Evolutionary conservation across 1,284 basidiomycete genomes (phyloP), one percentile per base, ranked within the genome.

Genomic region (Ustilago vetiveriae): DNA sequence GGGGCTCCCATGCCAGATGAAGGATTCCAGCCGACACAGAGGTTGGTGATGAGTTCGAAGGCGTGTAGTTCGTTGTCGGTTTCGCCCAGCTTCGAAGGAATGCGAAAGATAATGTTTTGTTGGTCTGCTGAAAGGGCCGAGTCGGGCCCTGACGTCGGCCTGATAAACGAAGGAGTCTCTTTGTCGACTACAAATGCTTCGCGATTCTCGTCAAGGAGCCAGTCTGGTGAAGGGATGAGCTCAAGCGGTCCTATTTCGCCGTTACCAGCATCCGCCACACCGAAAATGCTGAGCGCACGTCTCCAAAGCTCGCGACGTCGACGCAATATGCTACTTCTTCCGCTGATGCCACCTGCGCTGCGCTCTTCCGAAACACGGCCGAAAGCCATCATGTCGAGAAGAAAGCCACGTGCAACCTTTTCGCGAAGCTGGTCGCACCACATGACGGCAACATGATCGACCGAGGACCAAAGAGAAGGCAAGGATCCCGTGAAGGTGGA

Each of bases 351-450:
- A 3, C 63, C 56, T 5, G 27, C 32, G 9, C 29, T 49, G 22
- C 74, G 68, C 14, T 55, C 51, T 35, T 58, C 60, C 3, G 54
- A 41, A 16, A 69, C 36, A 14, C 57, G 56, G 14, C 69, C 72
- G 23, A 70, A 76, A 4, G 57, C 60, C 51, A 49, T 55, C 41
- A 66, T 62, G 40, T 73, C 69, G n/a, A 72, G 55, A 16, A 80
- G 48, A 23, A 76, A 46, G 23, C 58, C 73, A 1, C 75, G 51
- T 3, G 94, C 95, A 14, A 98, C 85, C 30, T 89, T 87, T 88
- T 90, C 91, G 26, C 96, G 88, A 16, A 98, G 89, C 83, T 99
- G 96, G 82, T 98, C 92, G 81, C 96, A 98, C 96, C 96, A 99
- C 11, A 98, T 92, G 87, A 98, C 95, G 52, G 92, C 94, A 45